These are phyloP conservation scores for Debaryomyces coudertii DNA, from an alignment of 1,139 yeast genomes.

Conservation along the genomic window DNA sequence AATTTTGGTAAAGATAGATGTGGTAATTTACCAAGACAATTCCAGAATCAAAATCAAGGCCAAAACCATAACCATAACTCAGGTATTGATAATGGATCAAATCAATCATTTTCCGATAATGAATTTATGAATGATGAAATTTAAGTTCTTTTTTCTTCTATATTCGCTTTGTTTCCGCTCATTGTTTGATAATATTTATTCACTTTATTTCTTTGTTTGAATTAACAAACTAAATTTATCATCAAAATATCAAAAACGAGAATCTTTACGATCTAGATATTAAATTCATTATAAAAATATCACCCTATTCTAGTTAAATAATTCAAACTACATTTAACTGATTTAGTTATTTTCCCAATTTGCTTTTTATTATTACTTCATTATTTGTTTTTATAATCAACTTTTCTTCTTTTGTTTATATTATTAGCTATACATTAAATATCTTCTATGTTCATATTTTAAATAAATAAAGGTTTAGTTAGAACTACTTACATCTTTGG, in stretches of 20 bases:
- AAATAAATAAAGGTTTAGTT: slow-evolving; percentile 8
- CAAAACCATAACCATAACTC: slow-evolving; percentile 9
- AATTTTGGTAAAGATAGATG: slow-evolving; percentile 92
- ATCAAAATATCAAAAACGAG: neutral
- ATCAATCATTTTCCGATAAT: slow-evolving; percentile 31
- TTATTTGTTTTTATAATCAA: slow-evolving; percentile 2
- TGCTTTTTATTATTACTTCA: neutral
- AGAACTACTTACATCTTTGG: slow-evolving; percentile 26
- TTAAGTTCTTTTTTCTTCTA: slow-evolving; percentile 5
- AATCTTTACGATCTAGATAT: neutral
- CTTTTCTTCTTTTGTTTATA: slow-evolving; percentile 11
- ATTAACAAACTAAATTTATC: neutral
- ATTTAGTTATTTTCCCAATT: neutral
- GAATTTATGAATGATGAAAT: slow-evolving; percentile 29
- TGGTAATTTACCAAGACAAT: slow-evolving; percentile 74
- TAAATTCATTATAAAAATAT: neutral
- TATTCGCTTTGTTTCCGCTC: slow-evolving; percentile 3
- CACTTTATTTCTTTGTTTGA: slow-evolving; percentile 7
- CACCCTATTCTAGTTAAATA: slow-evolving; percentile 1
- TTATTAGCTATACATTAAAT: slow-evolving; percentile 7
- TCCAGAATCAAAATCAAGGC: slow-evolving; percentile 34
- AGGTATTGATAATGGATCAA: slow-evolving; percentile 26
- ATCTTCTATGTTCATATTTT: slow-evolving; percentile 7
- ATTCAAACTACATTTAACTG: slow-evolving; percentile 4
- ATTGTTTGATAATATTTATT: slow-evolving; percentile 3